Conservation (phyloP, 441 rosid genomes). For the Rhodomyrtus psidioides region DNA sequence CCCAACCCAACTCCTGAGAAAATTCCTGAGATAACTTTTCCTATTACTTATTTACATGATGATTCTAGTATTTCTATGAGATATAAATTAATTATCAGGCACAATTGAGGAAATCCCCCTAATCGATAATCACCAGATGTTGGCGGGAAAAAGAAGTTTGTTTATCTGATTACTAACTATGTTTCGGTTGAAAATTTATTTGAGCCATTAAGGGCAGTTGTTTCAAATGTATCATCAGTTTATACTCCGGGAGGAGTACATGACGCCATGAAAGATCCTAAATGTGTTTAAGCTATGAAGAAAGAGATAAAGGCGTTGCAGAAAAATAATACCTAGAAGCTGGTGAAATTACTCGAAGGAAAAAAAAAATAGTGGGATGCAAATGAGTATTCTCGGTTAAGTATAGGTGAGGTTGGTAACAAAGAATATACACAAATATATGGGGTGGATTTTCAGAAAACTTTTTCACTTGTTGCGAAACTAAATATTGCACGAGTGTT, state of each 20-base stretch:
- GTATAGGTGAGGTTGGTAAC: background rate
- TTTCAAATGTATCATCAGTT: background rate
- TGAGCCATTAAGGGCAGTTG: background rate
- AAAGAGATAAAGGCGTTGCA: background rate
- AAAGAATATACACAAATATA: background rate
- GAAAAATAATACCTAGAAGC: background rate
- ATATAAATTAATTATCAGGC: background rate
- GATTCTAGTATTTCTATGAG: background rate
- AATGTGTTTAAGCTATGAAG: background rate
- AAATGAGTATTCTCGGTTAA: background rate
- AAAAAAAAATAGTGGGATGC: background rate
- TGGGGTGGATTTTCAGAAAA: background rate
- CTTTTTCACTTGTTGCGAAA: background rate
- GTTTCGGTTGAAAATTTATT: too few species aligned
- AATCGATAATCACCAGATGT: background rate
- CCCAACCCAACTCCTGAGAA: background rate
- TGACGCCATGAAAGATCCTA: background rate
- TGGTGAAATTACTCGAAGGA: background rate
- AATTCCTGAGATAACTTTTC: background rate
- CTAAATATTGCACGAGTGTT: background rate
- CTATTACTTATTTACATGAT: background rate
- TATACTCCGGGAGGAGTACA: background rate
- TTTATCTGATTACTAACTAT: too few species aligned
- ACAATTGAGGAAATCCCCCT: background rate
- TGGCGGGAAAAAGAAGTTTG: background rate